A percentile compares a stretch with the other conserved stretches of the same genome.
Evolutionary conservation across 148 eudicot genomes (phyloP).

Genomic region (Heliosperma pusillum): DNA sequence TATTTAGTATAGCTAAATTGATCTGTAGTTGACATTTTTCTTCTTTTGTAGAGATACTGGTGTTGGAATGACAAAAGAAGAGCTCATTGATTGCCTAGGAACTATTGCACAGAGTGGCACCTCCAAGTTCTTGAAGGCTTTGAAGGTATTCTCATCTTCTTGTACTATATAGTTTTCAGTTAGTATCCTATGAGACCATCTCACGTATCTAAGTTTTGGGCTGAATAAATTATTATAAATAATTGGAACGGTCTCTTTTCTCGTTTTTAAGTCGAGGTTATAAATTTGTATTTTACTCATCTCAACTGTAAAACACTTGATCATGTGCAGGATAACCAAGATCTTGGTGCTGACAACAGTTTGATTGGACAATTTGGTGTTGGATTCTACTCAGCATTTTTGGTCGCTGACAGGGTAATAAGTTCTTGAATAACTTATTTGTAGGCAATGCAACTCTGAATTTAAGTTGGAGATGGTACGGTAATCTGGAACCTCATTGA

Average conservation of each 20-base stretch:
- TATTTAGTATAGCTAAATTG: neutral
- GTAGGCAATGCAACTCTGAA: neutral
- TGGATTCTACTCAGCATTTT: conserved; percentile 96
- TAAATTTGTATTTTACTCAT: no score
- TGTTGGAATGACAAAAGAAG: conserved; percentile 97
- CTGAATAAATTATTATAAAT: no score
- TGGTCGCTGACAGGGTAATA: conserved; percentile 90
- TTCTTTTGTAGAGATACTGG: conserved; percentile 71
- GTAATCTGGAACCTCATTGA: conserved; percentile 2
- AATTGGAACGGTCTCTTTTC: no score
- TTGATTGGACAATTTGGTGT: conserved; percentile 99
- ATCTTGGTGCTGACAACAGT: conserved; percentile 78
- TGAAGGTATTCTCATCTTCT: conserved; percentile 56
- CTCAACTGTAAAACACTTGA: no score
- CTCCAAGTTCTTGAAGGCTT: conserved; percentile 78
- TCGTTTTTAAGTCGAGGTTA: no score
- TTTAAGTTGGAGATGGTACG: neutral
- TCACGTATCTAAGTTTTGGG: no score
- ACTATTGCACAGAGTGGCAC: conserved; percentile 99
- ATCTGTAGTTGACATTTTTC: neutral
- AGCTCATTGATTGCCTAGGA: conserved; percentile 93
- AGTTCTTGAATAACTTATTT: neutral
- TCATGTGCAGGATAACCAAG: conserved; percentile 72
- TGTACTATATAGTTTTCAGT: no score
- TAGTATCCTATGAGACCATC: no score